Base-by-base conservation (phyloP, 176 grass and related monocot genomes). In the Lolium multiflorum region DNA sequence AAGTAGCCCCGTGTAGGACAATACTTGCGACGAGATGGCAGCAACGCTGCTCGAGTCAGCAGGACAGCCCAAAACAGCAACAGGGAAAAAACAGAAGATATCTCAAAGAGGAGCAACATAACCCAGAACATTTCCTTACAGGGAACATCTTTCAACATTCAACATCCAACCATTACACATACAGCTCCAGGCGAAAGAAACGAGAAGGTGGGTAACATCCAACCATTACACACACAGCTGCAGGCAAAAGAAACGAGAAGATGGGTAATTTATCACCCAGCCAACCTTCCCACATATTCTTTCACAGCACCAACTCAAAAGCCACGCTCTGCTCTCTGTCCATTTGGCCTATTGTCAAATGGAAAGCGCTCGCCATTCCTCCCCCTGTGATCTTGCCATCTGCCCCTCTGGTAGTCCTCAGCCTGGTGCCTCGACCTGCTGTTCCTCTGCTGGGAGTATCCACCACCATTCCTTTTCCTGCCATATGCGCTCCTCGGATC, bases 381-480 rank as follows among this genome's bases (percentile, higher is more conserved):
- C 12, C 60, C 88, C 58, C 73, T 75, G 1, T 58, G 79, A 62
- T 80, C 85, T 65, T 57, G 56, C 78, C 78, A 79, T 62, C 64
- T 79, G 37, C 78, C 87, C 20, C 81, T 62, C 66, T 65, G 67
- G 62, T 63, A 70, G 51, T 60, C 51, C 25, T 90, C 79, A 21
- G 38, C 59, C 35, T 85, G 78, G 73, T 67, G 69, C 49, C 83
- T 88, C 18, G 63, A 51, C 57, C 35, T 85, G 20, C 0, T 54
- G 74, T 37, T 87, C 65, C 78, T 86, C 49, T 78, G 73, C 17
- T 79, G 77, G 16, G 74, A 83, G 51, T 74, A 62, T 12, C 79
- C 85, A 12, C 57, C 31, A 9, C 49, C 4, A 5, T 80, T 85
- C 54, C 79, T 66, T 68, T 90, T 93, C 74, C 82, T 93, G 46